Evolutionary conservation across 768 basidiomycete genomes (phyloP), one percentile per base, ranked within the genome.

Genomic region (Mycena vitilis): DNA sequence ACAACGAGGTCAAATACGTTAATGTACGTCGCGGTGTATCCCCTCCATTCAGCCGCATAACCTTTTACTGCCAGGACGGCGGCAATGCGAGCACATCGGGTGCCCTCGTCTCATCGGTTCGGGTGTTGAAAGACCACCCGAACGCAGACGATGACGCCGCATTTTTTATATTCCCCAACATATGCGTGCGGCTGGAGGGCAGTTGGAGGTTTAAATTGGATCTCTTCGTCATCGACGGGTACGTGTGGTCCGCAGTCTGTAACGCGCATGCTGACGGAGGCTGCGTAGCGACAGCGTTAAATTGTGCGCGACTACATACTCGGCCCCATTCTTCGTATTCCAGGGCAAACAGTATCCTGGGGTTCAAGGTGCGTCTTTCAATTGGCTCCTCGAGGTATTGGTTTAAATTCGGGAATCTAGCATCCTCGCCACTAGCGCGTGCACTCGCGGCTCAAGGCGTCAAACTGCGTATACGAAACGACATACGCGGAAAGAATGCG

Each of bases 271-370:
- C 45, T 45, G 6, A 65, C 48, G 5, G 20, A 38, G 9, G 0
- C 8, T 67, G 30, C 36, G 62, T 74, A 81, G 81, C 16, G 73
- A 78, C 57, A 78, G 82, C 44, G 81, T 84, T n/a, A 79, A 76
- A 56, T 80, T 79, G 70, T 83, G 83, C 69, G 78, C 80, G 10
- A 77, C 78, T 1, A 80, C 81, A 52, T 77, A 77, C 68, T 83
- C 85, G 1, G 78, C 79, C 25, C 76, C 79, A 6, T 86, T 86
- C 71, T 80, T 80, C 45, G 84, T 85, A n/a, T 85, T 81, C 71
- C 81, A 81, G 3, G 80, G 81, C 3, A 85, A 85, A 73, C 80
- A 81, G 68, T 85, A 83, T 72, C 83, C 84, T 3, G 83, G 84
- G 8, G 84, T 84, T 76, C 78, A 80, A 65, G 76, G 83, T 83